Evolutionary conservation across 352 stramenopile species (phyloP).

Genomic region (Nannochloropsis limnetica): DNA sequence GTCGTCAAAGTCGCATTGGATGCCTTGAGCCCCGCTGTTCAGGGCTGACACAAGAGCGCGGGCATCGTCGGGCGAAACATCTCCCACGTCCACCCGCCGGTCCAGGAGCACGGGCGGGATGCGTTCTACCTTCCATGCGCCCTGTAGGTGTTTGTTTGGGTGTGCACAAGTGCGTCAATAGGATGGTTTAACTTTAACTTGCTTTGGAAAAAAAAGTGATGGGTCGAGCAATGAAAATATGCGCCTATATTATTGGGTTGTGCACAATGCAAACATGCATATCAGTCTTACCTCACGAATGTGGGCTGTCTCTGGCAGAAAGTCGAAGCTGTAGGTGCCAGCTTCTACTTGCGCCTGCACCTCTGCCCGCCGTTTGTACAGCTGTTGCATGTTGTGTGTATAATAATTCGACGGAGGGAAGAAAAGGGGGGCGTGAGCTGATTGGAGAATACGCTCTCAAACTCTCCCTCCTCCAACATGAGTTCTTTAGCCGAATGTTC

Average conservation of each 20-base stretch:
- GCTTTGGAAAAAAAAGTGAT: too few species aligned
- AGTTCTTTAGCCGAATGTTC: too few species aligned
- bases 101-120: not conserved
- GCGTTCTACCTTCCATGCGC: not conserved
- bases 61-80: slow-evolving; percentile 8
- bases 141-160: not conserved
- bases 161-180: not conserved
- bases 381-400: not conserved
- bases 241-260: not conserved
- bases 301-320: not conserved
- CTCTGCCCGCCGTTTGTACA: slow-evolving; percentile 2
- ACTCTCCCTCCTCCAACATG: not conserved
- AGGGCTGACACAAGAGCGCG: slow-evolving; percentile 15
- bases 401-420: not conserved
- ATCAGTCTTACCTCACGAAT: not conserved
- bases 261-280: not conserved
- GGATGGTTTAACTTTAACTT: not conserved
- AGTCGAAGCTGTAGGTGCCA: slow-evolving; percentile 1
- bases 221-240: not conserved
- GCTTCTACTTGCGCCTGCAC: slow-evolving; percentile 9
- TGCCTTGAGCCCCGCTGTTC: not conserved
- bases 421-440: not conserved
- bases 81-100: slow-evolving; percentile 10
- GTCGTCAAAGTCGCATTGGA: slow-evolving; percentile 74
- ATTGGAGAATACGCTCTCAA: not conserved